phyloP scores from a whole-genome alignment of 2,329 filamentous ascomycete species.

The Scytalidium lignicola region DNA sequence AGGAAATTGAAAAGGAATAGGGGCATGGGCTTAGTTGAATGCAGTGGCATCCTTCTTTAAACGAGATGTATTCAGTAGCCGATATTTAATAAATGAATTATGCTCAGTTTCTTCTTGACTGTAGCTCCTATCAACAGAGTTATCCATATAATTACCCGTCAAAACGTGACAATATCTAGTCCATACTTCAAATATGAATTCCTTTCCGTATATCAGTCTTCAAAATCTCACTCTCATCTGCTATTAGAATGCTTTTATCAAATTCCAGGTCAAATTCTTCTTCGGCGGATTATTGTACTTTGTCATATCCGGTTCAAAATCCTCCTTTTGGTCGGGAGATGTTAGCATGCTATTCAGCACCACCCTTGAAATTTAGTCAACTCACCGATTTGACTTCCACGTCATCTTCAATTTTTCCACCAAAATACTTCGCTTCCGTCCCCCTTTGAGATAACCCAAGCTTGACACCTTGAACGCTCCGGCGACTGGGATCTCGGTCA shows the following conservation, averaged over 20 bases:
- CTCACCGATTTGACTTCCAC: conserved; percentile 4
- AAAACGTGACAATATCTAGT: no score
- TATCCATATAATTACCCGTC: no score
- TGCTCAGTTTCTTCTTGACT: no score
- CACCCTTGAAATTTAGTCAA: no score
- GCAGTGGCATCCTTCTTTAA: no score
- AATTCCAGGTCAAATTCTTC: neutral
- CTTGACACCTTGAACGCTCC: conserved; percentile 6
- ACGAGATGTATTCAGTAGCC: no score
- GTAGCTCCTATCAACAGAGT: no score
- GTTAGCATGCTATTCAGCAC: no score
- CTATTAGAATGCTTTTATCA: neutral
- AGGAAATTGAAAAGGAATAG: neutral
- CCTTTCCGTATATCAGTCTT: neutral
- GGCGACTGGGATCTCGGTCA: conserved; percentile 5
- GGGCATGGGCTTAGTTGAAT: no score
- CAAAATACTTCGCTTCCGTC: conserved; percentile 5
- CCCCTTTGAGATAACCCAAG: neutral
- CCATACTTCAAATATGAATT: no score
- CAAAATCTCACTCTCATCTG: neutral
- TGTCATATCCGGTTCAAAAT: conserved; percentile 7
- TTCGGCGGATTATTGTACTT: conserved; percentile 1
- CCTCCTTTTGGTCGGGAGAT: neutral
- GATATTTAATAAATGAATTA: no score
- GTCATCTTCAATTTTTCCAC: conserved; percentile 1